Base-by-base conservation (phyloP, 345 rosid species). In the Sisymbrium altissimum region DNA sequence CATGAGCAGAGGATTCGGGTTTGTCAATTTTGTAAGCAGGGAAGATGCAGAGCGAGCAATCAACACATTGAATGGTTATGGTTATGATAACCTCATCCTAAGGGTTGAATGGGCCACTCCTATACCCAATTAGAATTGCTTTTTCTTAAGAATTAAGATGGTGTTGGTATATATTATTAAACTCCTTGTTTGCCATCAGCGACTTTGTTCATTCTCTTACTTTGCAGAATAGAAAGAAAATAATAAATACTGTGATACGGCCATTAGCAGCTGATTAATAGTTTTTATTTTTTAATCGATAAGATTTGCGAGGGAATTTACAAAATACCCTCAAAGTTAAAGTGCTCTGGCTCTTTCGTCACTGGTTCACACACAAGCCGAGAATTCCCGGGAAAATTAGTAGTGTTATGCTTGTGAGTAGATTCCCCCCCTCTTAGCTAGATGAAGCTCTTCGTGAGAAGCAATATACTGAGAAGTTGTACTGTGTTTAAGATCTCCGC, bases 401-500 rank as follows among this genome's bases (percentile, higher is more conserved):
- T 73, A 48, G 3, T 4, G 3, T 52, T 25, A 49, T 57, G 66
- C 39, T 12, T 36, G 7, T 45, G n/a, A 21, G 45, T n/a, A 48
- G 27, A n/a, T n/a, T n/a, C n/a, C n/a, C 40, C 56, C 25, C 25
- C 25, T 27, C 7, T 9, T 53, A 53, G 57, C 35, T 45, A 46
- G 30, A 93, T 93, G 98, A 93, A 86, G 66, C 66, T 80, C 29
- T 50, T 83, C 50, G 43, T 58, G 18, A 69, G 63, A 40, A 49
- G 36, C 21, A 78, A 91, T 76, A 66, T 84, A 45, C 49, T 91
- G 69, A 81, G 79, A 68, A 78, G 69, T 35, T 80, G 80, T 21
- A 44, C 52, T n/a, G 55, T 73, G 27, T 15, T 89, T 58, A 86
- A 83, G 74, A 45, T 87, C 84, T 57, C 81, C 19, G 84, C 85